Evolutionary conservation across 225 moss, liverwort and hornwort species (phyloP).

Genomic region (Anthoceros angustus): DNA sequence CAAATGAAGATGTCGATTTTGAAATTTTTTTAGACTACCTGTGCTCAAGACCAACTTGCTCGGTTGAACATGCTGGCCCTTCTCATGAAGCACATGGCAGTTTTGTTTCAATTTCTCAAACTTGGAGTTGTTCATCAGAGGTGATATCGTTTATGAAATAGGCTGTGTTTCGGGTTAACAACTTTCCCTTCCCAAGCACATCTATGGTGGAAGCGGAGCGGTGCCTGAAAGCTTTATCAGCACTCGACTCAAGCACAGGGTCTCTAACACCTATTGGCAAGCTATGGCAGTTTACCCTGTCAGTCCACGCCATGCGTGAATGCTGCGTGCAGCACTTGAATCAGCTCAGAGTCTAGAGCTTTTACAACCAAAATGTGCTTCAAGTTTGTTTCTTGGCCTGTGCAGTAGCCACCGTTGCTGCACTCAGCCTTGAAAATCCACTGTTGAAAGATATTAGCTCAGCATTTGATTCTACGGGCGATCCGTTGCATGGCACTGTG

Average conservation of each 20-base stretch:
- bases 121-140: background rate
- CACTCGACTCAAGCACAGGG: slow-evolving; percentile 51
- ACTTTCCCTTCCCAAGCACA: slow-evolving; percentile 77
- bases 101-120: background rate
- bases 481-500: background rate
- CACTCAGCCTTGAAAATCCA: slow-evolving; percentile 81
- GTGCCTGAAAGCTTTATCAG: slow-evolving; percentile 69
- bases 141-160: background rate
- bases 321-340: slow-evolving; percentile 73
- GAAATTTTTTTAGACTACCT: too few relatives aligned
- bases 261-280: slow-evolving; percentile 49
- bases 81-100: slow-evolving; percentile 85
- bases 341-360: slow-evolving; percentile 26
- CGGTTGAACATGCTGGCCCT: too few relatives aligned
- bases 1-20: too few relatives aligned
- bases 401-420: slow-evolving; percentile 80
- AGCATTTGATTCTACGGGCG: background rate
- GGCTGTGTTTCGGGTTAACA: slow-evolving; percentile 44
- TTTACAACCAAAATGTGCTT: slow-evolving; percentile 9
- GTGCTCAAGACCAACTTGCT: too few relatives aligned
- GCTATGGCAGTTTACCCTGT: slow-evolving; percentile 91
- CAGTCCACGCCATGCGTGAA: slow-evolving; percentile 86
- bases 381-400: slow-evolving; percentile 43
- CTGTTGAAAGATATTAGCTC: slow-evolving; percentile 68
- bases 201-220: slow-evolving; percentile 72